A percentile compares a stretch with the other conserved stretches of the same genome.
phyloP scores from a whole-genome alignment of 345 rosid species.

The Jatropha curcas region DNA sequence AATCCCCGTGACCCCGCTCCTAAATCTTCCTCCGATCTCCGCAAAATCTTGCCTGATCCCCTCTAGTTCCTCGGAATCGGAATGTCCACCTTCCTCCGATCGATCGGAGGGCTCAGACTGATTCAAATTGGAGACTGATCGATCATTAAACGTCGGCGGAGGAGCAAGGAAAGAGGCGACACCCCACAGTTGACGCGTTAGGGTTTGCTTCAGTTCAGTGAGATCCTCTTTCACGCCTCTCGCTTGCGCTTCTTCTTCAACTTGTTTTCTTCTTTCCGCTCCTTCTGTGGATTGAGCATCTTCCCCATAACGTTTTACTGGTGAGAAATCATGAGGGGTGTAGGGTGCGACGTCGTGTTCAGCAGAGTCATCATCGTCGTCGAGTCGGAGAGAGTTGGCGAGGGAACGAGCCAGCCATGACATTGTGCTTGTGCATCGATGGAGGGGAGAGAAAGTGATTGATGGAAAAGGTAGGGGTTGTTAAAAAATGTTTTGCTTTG shows the following conservation, averaged over 20 bases:
- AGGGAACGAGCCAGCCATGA: constrained; percentile 88
- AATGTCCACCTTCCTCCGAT: constrained; percentile 37
- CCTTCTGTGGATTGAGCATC: background rate
- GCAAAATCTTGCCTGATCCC: constrained; percentile 23
- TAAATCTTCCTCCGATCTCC: constrained; percentile 55
- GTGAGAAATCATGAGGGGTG: constrained; percentile 7
- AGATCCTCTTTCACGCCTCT: constrained; percentile 92
- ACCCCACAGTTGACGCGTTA: constrained; percentile 82
- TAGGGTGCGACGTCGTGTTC: constrained; percentile 35
- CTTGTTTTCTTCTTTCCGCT: constrained; percentile 19
- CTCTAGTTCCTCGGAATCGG: constrained; percentile 11
- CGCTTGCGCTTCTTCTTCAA: constrained; percentile 42
- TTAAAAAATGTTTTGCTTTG: constrained; percentile 20
- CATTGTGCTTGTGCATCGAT: constrained; percentile 35
- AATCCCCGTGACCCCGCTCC: constrained; percentile 36
- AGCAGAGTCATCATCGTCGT: constrained; percentile 35
- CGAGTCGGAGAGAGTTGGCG: constrained; percentile 74
- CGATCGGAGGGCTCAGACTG: constrained; percentile 28
- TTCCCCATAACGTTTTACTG: constrained; percentile 19
- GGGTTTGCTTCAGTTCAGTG: constrained; percentile 66
- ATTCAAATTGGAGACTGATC: constrained; percentile 22
- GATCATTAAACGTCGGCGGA: constrained; percentile 19
- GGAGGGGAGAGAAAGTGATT: constrained; percentile 28
- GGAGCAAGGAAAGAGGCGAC: constrained; percentile 92
- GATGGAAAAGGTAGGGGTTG: background rate